These are phyloP conservation scores for Sextonia rubra DNA, from an alignment of 164 flowering plant species.

Conservation along the genomic window DNA sequence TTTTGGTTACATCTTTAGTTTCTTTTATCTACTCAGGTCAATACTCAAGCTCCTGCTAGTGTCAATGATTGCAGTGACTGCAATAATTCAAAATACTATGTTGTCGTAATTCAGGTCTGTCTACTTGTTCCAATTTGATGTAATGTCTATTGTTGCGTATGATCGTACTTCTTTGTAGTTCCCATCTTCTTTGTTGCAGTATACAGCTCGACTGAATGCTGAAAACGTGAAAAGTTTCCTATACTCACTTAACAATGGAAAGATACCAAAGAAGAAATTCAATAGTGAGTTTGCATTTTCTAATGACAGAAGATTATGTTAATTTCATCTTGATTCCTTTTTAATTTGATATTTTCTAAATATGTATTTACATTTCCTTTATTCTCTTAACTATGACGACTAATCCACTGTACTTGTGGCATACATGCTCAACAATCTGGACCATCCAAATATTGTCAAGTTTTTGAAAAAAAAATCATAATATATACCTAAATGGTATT, in stretches of 20 bases:
- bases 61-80: conserved; percentile 79
- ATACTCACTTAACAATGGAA: conserved; percentile 77
- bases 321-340: background rate
- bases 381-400: background rate
- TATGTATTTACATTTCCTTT: background rate
- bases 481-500: too few species aligned
- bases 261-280: conserved; percentile 91
- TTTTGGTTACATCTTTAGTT: too few species aligned
- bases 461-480: background rate
- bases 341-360: background rate
- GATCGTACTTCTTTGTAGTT: background rate
- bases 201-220: conserved; percentile 90
- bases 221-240: conserved; percentile 80
- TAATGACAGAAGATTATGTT: background rate
- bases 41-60: conserved; percentile 82
- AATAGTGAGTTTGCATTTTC: conserved; percentile 57
- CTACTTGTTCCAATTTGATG: background rate
- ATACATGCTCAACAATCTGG: background rate
- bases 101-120: conserved; percentile 94
- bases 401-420: background rate
- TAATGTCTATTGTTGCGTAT: background rate
- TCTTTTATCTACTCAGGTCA: conserved; percentile 47
- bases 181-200: conserved; percentile 44
- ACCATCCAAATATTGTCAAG: background rate
- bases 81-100: conserved; percentile 83